phyloP scores from a whole-genome alignment of 2,329 filamentous ascomycete genomes.

The Cadophora sp. region DNA sequence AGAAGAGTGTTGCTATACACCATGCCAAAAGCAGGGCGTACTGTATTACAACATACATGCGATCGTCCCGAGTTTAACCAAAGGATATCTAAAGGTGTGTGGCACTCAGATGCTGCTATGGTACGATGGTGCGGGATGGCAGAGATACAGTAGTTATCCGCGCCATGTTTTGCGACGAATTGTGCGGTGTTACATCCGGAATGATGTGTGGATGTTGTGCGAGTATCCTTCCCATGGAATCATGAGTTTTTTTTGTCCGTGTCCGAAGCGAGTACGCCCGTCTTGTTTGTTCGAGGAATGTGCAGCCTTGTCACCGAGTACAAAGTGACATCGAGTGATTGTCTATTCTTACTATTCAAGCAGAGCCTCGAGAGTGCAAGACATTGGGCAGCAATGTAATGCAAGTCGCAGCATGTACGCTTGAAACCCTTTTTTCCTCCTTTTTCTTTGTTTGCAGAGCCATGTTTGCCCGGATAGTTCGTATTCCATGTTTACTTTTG shows the following conservation, averaged over 20 bases:
- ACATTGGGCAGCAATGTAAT: slow-evolving; percentile 11
- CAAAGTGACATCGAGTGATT: slow-evolving; percentile 5
- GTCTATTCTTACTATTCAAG: background rate
- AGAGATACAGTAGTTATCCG: slow-evolving; percentile 7
- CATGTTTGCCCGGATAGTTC: slow-evolving; percentile 3
- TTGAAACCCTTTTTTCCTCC: background rate
- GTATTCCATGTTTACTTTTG: background rate
- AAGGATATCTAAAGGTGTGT: slow-evolving; percentile 6
- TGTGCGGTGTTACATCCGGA: background rate
- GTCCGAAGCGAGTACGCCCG: background rate
- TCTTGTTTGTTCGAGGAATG: background rate
- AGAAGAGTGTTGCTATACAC: background rate
- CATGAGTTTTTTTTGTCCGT: background rate
- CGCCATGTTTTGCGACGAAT: background rate
- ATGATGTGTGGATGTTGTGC: slow-evolving; percentile 8
- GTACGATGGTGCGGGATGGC: slow-evolving; percentile 9
- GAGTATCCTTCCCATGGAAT: background rate
- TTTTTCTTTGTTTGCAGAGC: slow-evolving; percentile 1
- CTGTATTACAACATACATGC: slow-evolving; percentile 13
- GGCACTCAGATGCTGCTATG: slow-evolving; percentile 15
- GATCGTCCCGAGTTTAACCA: slow-evolving; percentile 21
- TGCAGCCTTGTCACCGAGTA: slow-evolving; percentile 13
- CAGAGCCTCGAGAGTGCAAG: background rate
- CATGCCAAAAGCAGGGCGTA: slow-evolving; percentile 13
- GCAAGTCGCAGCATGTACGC: background rate